phyloP scores from a whole-genome alignment of 1,139 yeast species.

The Pneumocystis jirovecii region DNA sequence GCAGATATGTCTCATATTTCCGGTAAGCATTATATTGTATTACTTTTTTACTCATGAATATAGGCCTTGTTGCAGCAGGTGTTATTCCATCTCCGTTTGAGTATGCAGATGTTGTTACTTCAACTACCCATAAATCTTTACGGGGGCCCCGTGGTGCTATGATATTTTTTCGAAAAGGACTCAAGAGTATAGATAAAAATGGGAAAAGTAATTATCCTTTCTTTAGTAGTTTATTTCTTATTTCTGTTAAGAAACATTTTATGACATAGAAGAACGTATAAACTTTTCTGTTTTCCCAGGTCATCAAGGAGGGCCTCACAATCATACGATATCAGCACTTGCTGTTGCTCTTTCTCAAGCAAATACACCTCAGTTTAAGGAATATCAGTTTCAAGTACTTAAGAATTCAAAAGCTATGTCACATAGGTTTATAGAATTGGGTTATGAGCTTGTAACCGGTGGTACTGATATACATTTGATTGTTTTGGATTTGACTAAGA shows the following conservation, averaged over 20 bases:
- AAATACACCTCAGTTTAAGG: slow-evolving; percentile 75
- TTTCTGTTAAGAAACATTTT: slow-evolving; percentile 44
- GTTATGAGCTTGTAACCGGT: slow-evolving; percentile 72
- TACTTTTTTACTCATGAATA: not conserved
- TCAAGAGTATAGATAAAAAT: slow-evolving; percentile 74
- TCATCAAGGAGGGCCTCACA: slow-evolving; percentile 99
- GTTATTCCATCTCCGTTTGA: slow-evolving; percentile 93
- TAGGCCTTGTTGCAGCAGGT: slow-evolving; percentile 85
- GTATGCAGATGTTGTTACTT: slow-evolving; percentile 92
- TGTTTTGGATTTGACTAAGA: slow-evolving; percentile 55
- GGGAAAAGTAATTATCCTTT: slow-evolving; percentile 40
- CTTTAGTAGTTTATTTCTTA: not conserved
- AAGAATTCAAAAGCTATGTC: slow-evolving; percentile 82
- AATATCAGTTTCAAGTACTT: slow-evolving; percentile 77
- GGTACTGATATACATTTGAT: slow-evolving; percentile 98
- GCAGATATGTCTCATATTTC: slow-evolving; percentile 98
- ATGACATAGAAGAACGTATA: slow-evolving; percentile 87
- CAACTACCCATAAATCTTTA: slow-evolving; percentile 94
- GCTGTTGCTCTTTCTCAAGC: slow-evolving; percentile 96
- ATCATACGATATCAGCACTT: slow-evolving; percentile 93
- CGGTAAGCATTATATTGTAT: not conserved
- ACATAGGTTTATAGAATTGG: slow-evolving; percentile 49
- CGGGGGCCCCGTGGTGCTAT: slow-evolving; percentile 99
- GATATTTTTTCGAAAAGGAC: slow-evolving; percentile 96
- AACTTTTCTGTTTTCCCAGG: slow-evolving; percentile 99